These are phyloP conservation scores for Mitragyna speciosa DNA, from an alignment of 257 asterid genomes.

Conservation along the genomic window DNA sequence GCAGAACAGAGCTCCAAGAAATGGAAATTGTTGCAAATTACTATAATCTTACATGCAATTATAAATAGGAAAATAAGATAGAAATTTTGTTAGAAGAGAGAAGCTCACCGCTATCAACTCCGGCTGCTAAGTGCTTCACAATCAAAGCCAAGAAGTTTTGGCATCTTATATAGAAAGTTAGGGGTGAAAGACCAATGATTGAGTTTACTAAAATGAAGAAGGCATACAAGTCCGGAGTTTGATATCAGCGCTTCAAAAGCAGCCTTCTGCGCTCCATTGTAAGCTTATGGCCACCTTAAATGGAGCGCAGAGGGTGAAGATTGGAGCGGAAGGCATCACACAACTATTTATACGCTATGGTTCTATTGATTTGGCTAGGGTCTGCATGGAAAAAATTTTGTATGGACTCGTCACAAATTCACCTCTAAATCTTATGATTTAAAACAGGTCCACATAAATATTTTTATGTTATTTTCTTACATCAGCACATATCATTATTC, in stretches of 20 bases:
- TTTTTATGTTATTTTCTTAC: too few relatives aligned
- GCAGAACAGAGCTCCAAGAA: not conserved
- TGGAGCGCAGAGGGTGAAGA: conserved; percentile 17
- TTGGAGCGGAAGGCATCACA: conserved; percentile 12
- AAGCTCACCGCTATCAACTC: not conserved
- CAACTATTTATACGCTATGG: not conserved
- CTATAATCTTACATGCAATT: too few relatives aligned
- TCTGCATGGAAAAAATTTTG: too few relatives aligned
- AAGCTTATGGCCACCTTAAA: not conserved
- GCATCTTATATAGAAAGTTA: not conserved
- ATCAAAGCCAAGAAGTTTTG: not conserved
- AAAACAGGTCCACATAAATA: too few relatives aligned
- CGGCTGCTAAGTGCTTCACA: not conserved
- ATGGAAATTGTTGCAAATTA: too few relatives aligned
- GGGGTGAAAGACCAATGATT: conserved; percentile 5
- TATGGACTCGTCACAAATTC: too few relatives aligned
- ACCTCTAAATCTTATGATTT: too few relatives aligned
- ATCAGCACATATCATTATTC: too few relatives aligned
- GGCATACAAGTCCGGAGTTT: not conserved
- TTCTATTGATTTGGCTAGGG: not conserved
- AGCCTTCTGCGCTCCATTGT: not conserved
- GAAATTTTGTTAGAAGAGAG: not conserved
- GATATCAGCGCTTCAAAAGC: conserved; percentile 15
- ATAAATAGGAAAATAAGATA: too few relatives aligned
- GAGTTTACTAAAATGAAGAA: not conserved